phyloP scores from a whole-genome alignment of 2,329 filamentous ascomycete species.

The Aschersonia sp. region DNA sequence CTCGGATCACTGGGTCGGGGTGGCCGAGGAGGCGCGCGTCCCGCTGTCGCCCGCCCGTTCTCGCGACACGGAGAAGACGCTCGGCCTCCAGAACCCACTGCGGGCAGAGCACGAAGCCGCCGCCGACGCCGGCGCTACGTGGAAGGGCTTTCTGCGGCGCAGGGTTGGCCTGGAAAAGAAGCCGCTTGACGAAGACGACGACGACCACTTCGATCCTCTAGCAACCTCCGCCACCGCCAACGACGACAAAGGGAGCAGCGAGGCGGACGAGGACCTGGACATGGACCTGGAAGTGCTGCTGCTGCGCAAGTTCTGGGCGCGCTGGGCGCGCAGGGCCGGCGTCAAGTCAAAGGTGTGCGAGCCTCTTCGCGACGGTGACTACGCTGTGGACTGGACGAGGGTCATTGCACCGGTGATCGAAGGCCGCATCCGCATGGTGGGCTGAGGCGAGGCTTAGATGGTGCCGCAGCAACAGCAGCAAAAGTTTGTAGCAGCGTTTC shows the following conservation, averaged over 20 bases:
- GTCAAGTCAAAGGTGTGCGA: constrained; percentile 39
- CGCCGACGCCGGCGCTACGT: constrained; percentile 12
- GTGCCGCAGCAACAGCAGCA: too few species aligned
- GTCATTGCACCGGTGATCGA: constrained; percentile 67
- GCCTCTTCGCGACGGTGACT: constrained; percentile 42
- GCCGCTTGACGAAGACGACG: constrained; percentile 22
- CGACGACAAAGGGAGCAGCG: constrained; percentile 14
- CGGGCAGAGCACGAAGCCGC: constrained; percentile 4
- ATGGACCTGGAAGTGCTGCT: constrained; percentile 45
- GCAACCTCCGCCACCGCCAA: background rate
- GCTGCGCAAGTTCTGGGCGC: constrained; percentile 53
- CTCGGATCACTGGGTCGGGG: constrained; percentile 51
- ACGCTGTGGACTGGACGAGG: constrained; percentile 60
- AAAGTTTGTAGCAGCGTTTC: too few species aligned
- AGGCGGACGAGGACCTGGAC: constrained; percentile 17
- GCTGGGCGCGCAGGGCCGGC: constrained; percentile 58
- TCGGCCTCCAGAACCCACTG: too few species aligned
- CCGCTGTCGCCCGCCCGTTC: constrained; percentile 8
- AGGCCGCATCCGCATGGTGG: constrained; percentile 50
- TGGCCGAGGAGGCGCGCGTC: constrained; percentile 46
- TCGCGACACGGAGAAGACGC: constrained; percentile 21
- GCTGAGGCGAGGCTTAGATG: background rate
- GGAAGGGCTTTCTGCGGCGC: constrained; percentile 21
- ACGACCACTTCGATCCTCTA: constrained; percentile 24
- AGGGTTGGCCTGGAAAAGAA: constrained; percentile 18